Evolutionary conservation across 345 rosid species (phyloP).

Genomic region (Gossypium turneri): DNA sequence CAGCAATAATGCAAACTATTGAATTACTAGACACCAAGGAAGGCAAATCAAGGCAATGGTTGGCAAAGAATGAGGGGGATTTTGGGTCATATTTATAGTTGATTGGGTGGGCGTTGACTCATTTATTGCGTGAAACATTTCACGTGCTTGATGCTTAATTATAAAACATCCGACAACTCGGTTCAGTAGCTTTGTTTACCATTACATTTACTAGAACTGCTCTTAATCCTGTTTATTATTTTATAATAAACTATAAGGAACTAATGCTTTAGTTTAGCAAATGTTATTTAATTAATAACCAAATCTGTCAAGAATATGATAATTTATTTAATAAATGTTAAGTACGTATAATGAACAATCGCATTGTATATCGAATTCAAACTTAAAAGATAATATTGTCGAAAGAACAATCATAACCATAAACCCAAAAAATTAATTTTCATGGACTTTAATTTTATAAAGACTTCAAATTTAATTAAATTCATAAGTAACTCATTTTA

Average conservation of each 20-base stretch:
- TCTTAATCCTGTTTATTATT: not conserved
- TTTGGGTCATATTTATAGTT: not conserved
- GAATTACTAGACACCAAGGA: not conserved
- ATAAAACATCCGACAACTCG: not conserved
- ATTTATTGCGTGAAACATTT: not conserved
- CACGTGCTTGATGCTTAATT: not conserved
- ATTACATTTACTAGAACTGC: not conserved
- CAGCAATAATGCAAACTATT: not conserved
- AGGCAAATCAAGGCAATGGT: not conserved
- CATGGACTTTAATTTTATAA: too few species aligned
- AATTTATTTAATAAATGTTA: too few species aligned
- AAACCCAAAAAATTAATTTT: too few species aligned
- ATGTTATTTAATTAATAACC: too few species aligned
- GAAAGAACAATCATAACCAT: too few species aligned
- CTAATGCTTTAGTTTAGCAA: too few species aligned
- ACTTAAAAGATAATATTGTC: too few species aligned
- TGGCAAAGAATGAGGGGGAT: not conserved
- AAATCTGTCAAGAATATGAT: too few species aligned
- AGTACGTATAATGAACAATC: accelerated
- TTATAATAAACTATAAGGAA: too few species aligned
- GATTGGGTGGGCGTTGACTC: not conserved
- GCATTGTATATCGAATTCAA: too few species aligned
- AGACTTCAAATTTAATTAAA: too few species aligned
- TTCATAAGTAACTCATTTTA: too few species aligned
- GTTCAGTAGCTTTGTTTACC: not conserved